A percentile compares a stretch with the other conserved stretches of the same genome.
These are phyloP conservation scores for Closterium sp. DNA, from an alignment of 139 green algal genomes.

Conservation along the genomic window DNA sequence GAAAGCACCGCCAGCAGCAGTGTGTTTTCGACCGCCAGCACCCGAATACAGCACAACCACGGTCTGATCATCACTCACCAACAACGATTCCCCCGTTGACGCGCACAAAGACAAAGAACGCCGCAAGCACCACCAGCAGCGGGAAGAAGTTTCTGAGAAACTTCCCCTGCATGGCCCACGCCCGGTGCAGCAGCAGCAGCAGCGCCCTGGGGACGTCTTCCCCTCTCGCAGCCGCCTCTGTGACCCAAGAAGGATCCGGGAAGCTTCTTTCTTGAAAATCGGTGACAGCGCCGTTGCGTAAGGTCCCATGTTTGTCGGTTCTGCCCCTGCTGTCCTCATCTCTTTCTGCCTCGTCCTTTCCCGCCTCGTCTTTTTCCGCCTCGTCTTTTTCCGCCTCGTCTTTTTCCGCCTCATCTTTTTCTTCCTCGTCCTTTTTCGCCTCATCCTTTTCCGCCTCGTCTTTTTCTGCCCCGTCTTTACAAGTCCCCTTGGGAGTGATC, in stretches of 20 bases:
- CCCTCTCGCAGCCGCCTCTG: neutral
- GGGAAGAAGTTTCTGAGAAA: neutral
- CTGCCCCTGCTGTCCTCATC: neutral
- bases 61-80: slow-evolving; percentile 40
- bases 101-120: slow-evolving; percentile 66
- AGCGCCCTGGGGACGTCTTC: neutral
- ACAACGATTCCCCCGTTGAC: slow-evolving; percentile 84
- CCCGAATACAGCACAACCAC: no score
- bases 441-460: no score
- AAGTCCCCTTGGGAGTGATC: no score
- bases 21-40: no score
- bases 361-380: no score
- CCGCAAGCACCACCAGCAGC: slow-evolving; percentile 22
- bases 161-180: neutral
- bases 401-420: no score
- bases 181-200: neutral
- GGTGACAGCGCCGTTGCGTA: neutral
- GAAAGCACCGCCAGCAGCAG: no score
- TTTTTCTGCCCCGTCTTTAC: no score
- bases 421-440: no score
- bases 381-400: no score
- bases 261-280: neutral
- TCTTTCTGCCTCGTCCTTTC: no score
- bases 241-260: neutral
- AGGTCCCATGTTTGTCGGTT: neutral